Conservation (phyloP, 2,329 filamentous ascomycete genomes). For the Trichothecium sympodiale region DNA sequence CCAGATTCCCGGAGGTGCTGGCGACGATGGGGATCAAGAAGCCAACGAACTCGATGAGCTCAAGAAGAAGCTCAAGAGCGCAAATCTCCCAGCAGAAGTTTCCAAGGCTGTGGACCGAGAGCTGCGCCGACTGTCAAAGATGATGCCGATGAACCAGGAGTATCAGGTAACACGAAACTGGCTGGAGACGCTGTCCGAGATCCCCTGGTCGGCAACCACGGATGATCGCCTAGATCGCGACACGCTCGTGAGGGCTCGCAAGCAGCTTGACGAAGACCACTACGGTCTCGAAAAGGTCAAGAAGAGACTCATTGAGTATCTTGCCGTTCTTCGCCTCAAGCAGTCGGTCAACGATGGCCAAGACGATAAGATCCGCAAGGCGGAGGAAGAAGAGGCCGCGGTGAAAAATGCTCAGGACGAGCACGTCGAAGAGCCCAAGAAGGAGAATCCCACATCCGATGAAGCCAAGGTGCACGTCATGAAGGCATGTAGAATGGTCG, state of each 20-base stretch:
- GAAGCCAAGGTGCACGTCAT: constrained; percentile 61
- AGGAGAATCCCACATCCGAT: constrained; percentile 11
- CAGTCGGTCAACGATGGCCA: constrained; percentile 79
- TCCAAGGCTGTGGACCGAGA: constrained; percentile 86
- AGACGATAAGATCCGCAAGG: constrained; percentile 63
- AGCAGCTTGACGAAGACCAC: constrained; percentile 91
- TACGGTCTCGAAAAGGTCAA: constrained; percentile 96
- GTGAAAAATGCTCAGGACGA: constrained; percentile 12
- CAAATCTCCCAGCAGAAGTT: constrained; percentile 72
- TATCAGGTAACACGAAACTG: constrained; percentile 91
- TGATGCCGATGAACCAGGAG: constrained; percentile 92
- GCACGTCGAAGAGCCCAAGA: constrained; percentile 16
- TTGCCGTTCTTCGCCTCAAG: constrained; percentile 92
- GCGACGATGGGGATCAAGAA: constrained; percentile 62
- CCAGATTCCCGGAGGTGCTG: constrained; percentile 32
- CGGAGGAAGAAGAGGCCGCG: constrained; percentile 43
- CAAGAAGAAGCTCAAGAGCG: constrained; percentile 74
- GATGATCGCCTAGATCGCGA: constrained; percentile 76
- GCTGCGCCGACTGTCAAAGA: constrained; percentile 78
- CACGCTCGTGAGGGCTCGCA: constrained; percentile 67
- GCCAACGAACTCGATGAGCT: constrained; percentile 84
- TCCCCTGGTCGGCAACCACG: constrained; percentile 80
- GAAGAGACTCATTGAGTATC: constrained; percentile 87
- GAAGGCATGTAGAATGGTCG: constrained; percentile 72
- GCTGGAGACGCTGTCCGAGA: constrained; percentile 84